These are phyloP conservation scores for Fistulina hepatica DNA, from an alignment of 1,284 basidiomycete species.

Conservation along the genomic window DNA sequence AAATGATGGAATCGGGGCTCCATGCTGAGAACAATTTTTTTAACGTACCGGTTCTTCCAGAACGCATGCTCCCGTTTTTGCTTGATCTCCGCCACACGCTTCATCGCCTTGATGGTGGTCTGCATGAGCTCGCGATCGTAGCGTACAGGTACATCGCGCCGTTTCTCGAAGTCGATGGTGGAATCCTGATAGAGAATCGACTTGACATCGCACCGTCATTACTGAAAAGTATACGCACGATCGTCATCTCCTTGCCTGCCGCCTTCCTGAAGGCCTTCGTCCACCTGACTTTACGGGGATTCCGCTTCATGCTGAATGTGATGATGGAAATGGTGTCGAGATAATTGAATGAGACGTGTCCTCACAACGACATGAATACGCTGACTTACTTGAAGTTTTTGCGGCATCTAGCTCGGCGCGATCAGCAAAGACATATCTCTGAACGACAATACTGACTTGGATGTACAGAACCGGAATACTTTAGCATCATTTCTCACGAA, in stretches of 20 bases:
- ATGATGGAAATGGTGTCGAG: slow-evolving; percentile 6
- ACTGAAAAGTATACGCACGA: slow-evolving; percentile 45
- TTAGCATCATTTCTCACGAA: slow-evolving; percentile 97
- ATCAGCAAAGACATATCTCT: too few relatives aligned
- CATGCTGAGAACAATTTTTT: not conserved
- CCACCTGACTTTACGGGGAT: slow-evolving; percentile 98
- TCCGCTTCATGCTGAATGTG: slow-evolving; percentile 87
- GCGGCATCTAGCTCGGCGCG: slow-evolving; percentile 84
- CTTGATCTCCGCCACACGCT: slow-evolving; percentile 90
- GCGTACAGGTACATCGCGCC: slow-evolving; percentile 93
- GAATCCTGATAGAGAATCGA: slow-evolving; percentile 58
- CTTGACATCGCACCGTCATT: too few relatives aligned
- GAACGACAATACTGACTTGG: slow-evolving; percentile 62
- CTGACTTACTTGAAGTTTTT: slow-evolving; percentile 89
- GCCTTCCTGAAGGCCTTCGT: slow-evolving; percentile 99
- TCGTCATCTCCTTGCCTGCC: slow-evolving; percentile 99
- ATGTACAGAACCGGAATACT: slow-evolving; percentile 93
- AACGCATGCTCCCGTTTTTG: slow-evolving; percentile 89
- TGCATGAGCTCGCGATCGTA: slow-evolving; percentile 93
- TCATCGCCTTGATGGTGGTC: slow-evolving; percentile 97
- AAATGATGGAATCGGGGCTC: slow-evolving; percentile 2
- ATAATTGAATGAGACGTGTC: not conserved
- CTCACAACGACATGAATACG: not conserved
- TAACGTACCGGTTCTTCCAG: slow-evolving; percentile 83
- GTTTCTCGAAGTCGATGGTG: slow-evolving; percentile 98